phyloP scores from a whole-genome alignment of 306 rosid species.

The Gynostemma pentaphyllum region DNA sequence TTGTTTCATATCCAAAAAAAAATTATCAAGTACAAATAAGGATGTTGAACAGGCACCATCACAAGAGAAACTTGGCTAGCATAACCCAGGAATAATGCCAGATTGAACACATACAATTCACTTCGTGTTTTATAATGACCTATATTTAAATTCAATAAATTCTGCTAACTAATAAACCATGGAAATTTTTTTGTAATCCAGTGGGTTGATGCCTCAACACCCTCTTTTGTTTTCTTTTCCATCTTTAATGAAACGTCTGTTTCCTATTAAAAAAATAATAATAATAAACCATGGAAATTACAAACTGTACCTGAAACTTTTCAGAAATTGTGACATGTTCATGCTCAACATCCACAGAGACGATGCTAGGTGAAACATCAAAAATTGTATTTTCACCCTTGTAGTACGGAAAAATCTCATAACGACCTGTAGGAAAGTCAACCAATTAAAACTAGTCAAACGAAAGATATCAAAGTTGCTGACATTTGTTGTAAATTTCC shows the following conservation, averaged over 20 bases:
- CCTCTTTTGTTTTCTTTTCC: too few species aligned
- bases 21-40: not conserved
- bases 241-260: too few species aligned
- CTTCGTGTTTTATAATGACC: too few species aligned
- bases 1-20: too few species aligned
- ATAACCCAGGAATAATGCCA: not conserved
- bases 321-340: constrained; percentile 65
- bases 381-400: constrained; percentile 94
- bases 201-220: too few species aligned
- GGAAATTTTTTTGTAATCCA: too few species aligned
- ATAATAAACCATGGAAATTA: not conserved
- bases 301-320: constrained; percentile 71
- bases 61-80: not conserved
- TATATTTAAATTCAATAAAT: not conserved
- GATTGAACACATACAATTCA: not conserved
- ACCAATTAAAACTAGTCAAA: constrained; percentile 6
- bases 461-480: not conserved
- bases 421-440: constrained; percentile 49
- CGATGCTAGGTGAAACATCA: constrained; percentile 83
- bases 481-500: constrained; percentile 12
- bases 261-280: too few species aligned
- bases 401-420: constrained; percentile 82
- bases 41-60: not conserved
- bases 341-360: constrained; percentile 62
- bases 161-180: not conserved